phyloP scores from a whole-genome alignment of 331 rosid species.

The Stylosanthes scabra region DNA sequence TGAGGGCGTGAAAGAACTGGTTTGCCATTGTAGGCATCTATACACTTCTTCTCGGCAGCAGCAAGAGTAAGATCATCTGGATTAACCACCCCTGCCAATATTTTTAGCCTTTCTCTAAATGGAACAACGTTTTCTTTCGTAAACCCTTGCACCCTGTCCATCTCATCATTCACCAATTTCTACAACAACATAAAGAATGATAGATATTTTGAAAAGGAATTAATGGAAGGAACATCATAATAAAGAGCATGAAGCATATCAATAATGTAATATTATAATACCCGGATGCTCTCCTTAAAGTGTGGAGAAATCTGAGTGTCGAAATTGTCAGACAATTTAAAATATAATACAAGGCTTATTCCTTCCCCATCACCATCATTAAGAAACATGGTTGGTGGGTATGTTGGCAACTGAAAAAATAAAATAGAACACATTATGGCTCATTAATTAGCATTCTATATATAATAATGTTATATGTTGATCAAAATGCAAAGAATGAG shows the following conservation, averaged over 20 bases:
- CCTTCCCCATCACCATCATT: slow-evolving; percentile 80
- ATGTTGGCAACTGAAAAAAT: slow-evolving; percentile 66
- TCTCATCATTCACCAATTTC: slow-evolving; percentile 68
- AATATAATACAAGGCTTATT: slow-evolving; percentile 78
- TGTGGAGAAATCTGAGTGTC: slow-evolving; percentile 57
- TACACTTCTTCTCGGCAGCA: slow-evolving; percentile 67
- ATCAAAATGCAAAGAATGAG: background rate
- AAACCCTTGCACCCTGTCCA: slow-evolving; percentile 71
- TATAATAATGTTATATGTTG: background rate
- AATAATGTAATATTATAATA: slow-evolving; percentile 25
- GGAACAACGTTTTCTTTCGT: slow-evolving; percentile 62
- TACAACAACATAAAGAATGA: slow-evolving; percentile 8
- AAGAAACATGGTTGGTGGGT: slow-evolving; percentile 59
- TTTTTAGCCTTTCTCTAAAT: slow-evolving; percentile 77
- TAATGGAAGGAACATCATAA: too few relatives aligned
- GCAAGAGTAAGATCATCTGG: slow-evolving; percentile 71
- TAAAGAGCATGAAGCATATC: too few relatives aligned
- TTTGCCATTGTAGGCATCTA: slow-evolving; percentile 71
- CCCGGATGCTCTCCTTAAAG: slow-evolving; percentile 67
- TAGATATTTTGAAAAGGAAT: too few relatives aligned
- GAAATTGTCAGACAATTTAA: slow-evolving; percentile 60
- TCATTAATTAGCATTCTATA: too few relatives aligned
- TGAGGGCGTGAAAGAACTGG: slow-evolving; percentile 94
- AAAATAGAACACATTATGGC: too few relatives aligned
- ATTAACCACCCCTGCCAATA: slow-evolving; percentile 77